Evolutionary conservation across 139 green algal species (phyloP), one percentile per base, ranked within the genome.

Genomic region (Coelastrella sp.): DNA sequence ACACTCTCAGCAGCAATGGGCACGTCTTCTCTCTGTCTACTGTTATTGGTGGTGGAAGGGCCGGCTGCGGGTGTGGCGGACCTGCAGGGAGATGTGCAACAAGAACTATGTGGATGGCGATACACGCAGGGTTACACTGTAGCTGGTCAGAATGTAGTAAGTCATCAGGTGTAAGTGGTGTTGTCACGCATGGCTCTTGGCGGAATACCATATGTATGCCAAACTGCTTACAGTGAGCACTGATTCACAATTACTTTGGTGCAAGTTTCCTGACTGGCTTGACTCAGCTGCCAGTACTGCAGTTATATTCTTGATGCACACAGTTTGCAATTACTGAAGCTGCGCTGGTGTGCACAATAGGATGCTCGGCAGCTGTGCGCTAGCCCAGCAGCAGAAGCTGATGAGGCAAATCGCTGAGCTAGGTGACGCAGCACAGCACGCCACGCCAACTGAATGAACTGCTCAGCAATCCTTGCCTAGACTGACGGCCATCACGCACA

Each of bases 1-100:
- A 99, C 4, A 99, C 96, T 0, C 97, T 91, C 23, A 99, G 90
- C 54, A 99, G 95, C 76, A 99, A 71, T 16, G 97, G 97, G 90
- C 97, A 99, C 0, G 89, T 95, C 93, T 96, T 94, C 75, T 94
- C 92, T 5, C 93, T 84, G 73, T 95, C 92, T 22, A 95, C 80
- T 57, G 77, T 57, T 14, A 74, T 85, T 23, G 86, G 57, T 32
- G 87, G 87, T 56, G 65, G 87, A 22, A 85, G 78, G 5, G 54
- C 54, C 20, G 65, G 76, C 59, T 79, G 76, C 3, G 19, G 86
- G 61, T 79, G 76, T 47, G 57, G 86, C 60, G 83, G 80, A 20
- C 80, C 80, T 86, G 80, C 59, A 80, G 32, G 32, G 32, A 47
- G 32, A 47, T 47, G 32, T 47, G 32, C 10, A 80, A 7, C 5